Conservation (phyloP, 805 yeast genomes). For the Wickerhamiella slavikovae region DNA sequence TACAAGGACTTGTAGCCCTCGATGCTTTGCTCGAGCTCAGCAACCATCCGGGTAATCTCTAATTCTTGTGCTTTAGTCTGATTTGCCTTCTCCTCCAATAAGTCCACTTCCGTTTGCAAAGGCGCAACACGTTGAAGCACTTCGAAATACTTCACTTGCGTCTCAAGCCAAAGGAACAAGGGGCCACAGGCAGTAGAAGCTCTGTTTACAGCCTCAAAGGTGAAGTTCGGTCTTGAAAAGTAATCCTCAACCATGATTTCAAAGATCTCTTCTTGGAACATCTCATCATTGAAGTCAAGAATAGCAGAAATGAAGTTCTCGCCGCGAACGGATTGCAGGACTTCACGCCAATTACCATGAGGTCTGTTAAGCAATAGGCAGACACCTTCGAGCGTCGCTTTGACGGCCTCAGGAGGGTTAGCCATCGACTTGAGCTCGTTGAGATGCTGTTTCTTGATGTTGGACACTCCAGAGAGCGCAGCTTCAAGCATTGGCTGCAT, state of each 20-base stretch:
- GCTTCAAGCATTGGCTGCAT: constrained; percentile 74
- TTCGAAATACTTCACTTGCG: constrained; percentile 61
- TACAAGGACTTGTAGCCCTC: constrained; percentile 46
- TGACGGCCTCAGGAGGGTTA: constrained; percentile 79
- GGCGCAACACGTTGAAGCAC: constrained; percentile 61
- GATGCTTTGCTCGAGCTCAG: constrained; percentile 49
- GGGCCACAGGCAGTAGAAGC: constrained; percentile 97
- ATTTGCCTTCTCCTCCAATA: constrained; percentile 36
- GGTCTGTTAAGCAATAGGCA: constrained; percentile 61
- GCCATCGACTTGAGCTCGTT: constrained; percentile 77
- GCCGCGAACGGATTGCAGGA: constrained; percentile 53
- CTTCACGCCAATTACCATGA: constrained; percentile 50
- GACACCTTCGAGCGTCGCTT: constrained; percentile 69
- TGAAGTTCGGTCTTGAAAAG: constrained; percentile 41
- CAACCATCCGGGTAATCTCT: constrained; percentile 68
- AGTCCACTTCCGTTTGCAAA: constrained; percentile 38
- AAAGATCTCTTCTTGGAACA: constrained; percentile 33
- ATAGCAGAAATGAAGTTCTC: constrained; percentile 79
- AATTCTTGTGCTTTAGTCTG: constrained; percentile 46
- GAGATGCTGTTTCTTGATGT: constrained; percentile 78
- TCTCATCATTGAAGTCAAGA: constrained; percentile 51
- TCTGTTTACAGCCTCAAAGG: constrained; percentile 52
- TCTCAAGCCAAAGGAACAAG: constrained; percentile 66
- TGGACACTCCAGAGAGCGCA: constrained; percentile 78
- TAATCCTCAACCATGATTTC: constrained; percentile 37